These are phyloP conservation scores for Echinochloa phyllopogon DNA, from an alignment of 176 grass and related monocot species.

Conservation along the genomic window DNA sequence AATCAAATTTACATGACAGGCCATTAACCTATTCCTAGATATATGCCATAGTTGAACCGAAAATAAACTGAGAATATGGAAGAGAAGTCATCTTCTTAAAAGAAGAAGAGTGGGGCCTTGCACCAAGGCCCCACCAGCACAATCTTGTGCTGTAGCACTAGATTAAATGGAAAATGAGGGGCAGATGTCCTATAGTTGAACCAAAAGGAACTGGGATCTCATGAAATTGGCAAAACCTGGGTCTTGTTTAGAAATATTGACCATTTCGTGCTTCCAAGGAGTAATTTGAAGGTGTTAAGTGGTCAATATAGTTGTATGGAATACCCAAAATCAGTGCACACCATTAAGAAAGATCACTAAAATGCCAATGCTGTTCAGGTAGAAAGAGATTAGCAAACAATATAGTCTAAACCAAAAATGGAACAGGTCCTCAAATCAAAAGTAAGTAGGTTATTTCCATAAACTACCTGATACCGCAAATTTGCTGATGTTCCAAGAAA, in stretches of 20 bases:
- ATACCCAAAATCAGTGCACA: background rate
- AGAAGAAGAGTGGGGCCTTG: background rate
- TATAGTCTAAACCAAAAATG: conserved; percentile 12
- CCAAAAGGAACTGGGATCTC: conserved; percentile 3
- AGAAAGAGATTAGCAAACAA: conserved; percentile 10
- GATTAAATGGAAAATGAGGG: background rate
- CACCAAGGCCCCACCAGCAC: background rate
- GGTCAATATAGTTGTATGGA: background rate
- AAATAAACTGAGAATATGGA: conserved; percentile 1
- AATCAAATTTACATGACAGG: background rate
- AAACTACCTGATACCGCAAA: conserved; percentile 92
- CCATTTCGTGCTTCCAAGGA: background rate
- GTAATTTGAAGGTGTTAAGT: background rate
- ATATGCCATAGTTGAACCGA: background rate
- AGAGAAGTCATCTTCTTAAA: background rate
- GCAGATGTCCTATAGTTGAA: background rate
- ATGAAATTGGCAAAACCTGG: conserved; percentile 2
- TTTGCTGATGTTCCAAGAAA: conserved; percentile 97
- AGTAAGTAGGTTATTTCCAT: conserved; percentile 7
- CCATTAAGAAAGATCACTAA: background rate
- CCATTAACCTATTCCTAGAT: background rate
- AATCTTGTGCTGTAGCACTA: conserved; percentile 1
- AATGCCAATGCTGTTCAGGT: background rate
- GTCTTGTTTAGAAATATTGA: background rate
- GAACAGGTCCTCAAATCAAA: conserved; percentile 28